Base-by-base conservation (phyloP, 208 protist species). In the Leptomonas pyrrhocoris region DNA sequence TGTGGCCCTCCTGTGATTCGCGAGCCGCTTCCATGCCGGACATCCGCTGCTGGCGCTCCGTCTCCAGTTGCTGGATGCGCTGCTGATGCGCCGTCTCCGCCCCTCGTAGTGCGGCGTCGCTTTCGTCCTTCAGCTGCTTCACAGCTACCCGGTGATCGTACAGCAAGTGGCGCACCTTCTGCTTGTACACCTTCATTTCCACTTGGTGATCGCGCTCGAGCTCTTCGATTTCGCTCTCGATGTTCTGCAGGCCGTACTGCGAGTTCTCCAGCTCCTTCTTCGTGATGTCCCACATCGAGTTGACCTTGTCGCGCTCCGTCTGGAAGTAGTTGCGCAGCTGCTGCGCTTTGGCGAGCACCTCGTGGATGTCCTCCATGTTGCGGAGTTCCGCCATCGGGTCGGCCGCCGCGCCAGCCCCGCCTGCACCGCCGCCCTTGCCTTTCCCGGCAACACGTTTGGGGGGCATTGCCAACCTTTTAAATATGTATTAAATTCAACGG, bases 141-240 rank as follows among this genome's bases (percentile, higher is more conserved):
- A 98, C 82, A 56, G 92, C 79, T 45, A 97, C 84, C 55, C 94
- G 86, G 51, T 98, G 95, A 72, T 98, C 96, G 68, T 98, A 98
- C 1, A 99, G 72, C 19, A 98, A 75, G 69, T 98, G 96, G 58
- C 96, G 95, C 30, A 99, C 94, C 80, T 98, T 98, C 76, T 99
- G 97, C 85, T 99, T 97, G 89, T 98, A 98, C 69, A 98, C 96
- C 82, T 97, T 97, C 84, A 99, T 94, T 79, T 98, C 94, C 16
- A 98, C 91, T 80, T 98, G 94, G 73, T 98, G 97, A 4, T 81
- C 77, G 31, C 97, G 94, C 84, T 98, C 95, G 48, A 93, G 65
- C 77, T 99, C 96, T 80, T 98, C 97, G 43, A 98, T 74, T 61
- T 98, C 94, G 34, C 90, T 77, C 57, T 98, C 95, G 19, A 88